Evolutionary conservation across 345 rosid species (phyloP).

Genomic region (Pistacia integerrima): DNA sequence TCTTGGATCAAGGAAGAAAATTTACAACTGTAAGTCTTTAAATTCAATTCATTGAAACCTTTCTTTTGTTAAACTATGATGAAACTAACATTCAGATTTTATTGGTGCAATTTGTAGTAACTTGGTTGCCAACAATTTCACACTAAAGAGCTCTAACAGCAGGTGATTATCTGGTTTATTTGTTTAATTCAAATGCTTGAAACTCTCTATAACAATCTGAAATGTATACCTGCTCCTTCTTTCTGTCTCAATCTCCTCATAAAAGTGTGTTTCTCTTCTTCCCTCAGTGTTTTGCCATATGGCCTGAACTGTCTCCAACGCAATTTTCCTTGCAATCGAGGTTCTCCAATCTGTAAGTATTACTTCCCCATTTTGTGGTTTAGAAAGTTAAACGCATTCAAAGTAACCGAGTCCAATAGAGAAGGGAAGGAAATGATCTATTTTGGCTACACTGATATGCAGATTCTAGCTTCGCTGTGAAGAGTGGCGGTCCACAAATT

Average conservation of each 20-base stretch:
- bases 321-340: slow-evolving; percentile 61
- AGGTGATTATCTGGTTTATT: slow-evolving; percentile 35
- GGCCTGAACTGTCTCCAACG: slow-evolving; percentile 73
- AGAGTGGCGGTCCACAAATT: slow-evolving; percentile 65
- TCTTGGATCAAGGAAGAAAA: slow-evolving; percentile 51
- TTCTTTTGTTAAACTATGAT: not conserved
- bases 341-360: slow-evolving; percentile 58
- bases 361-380: not conserved
- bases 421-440: not conserved
- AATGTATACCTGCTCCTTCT: too few species aligned
- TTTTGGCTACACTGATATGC: not conserved
- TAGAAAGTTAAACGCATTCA: not conserved
- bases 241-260: too few species aligned
- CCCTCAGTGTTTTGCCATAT: slow-evolving; percentile 37
- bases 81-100: slow-evolving; percentile 13
- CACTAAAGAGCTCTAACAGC: slow-evolving; percentile 36
- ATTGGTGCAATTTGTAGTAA: slow-evolving; percentile 53
- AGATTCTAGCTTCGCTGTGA: slow-evolving; percentile 59
- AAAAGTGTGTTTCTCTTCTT: slow-evolving; percentile 8
- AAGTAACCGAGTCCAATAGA: not conserved
- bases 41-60: not conserved
- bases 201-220: too few species aligned
- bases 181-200: not conserved
- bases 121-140: slow-evolving; percentile 70
- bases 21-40: slow-evolving; percentile 52